Percentiles rank a stretch among this genome's conserved stretches.
phyloP scores from a whole-genome alignment of 2,329 filamentous ascomycete genomes.

The Beauveria sp. region DNA sequence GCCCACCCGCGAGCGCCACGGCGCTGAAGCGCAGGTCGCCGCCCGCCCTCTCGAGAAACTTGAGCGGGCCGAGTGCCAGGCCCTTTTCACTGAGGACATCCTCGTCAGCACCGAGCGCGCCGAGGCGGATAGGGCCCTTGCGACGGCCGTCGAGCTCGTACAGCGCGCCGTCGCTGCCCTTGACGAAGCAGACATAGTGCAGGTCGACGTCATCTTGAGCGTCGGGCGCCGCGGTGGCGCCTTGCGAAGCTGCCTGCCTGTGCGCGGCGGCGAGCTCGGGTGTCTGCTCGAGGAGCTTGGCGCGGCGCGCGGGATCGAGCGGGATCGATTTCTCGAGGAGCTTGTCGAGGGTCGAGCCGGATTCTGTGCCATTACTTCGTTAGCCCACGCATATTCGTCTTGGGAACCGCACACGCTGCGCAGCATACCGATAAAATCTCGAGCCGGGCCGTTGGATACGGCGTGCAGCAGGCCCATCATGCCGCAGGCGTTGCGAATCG shows the following conservation, averaged over 20 bases:
- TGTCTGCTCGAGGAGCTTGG: slow-evolving; percentile 69
- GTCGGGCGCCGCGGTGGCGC: slow-evolving; percentile 70
- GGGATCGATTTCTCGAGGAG: slow-evolving; percentile 65
- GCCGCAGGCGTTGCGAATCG: slow-evolving; percentile 88
- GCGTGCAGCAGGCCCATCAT: slow-evolving; percentile 83
- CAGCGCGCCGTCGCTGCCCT: slow-evolving; percentile 54
- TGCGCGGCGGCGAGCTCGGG: slow-evolving; percentile 71
- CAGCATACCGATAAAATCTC: slow-evolving; percentile 46
- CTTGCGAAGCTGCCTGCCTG: slow-evolving; percentile 63
- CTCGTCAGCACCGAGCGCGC: slow-evolving; percentile 49
- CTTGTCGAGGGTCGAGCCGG: slow-evolving; percentile 49
- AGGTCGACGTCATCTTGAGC: slow-evolving; percentile 80
- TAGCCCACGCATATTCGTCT: neutral
- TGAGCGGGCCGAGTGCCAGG: slow-evolving; percentile 57
- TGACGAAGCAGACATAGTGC: slow-evolving; percentile 94
- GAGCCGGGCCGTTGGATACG: slow-evolving; percentile 66
- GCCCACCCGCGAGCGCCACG: slow-evolving; percentile 44
- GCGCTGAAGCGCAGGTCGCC: slow-evolving; percentile 52
- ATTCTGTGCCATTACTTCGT: slow-evolving; percentile 24
- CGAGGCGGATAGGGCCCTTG: slow-evolving; percentile 50
- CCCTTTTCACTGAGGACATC: slow-evolving; percentile 71
- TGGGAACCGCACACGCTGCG: slow-evolving; percentile 13
- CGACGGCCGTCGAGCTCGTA: slow-evolving; percentile 55
- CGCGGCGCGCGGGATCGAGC: slow-evolving; percentile 57
- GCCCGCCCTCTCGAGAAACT: slow-evolving; percentile 48